Evolutionary conservation across 805 yeast genomes (phyloP), one percentile per base, ranked within the genome.

Genomic region (Cyberlindnera xishuangbannaensis): DNA sequence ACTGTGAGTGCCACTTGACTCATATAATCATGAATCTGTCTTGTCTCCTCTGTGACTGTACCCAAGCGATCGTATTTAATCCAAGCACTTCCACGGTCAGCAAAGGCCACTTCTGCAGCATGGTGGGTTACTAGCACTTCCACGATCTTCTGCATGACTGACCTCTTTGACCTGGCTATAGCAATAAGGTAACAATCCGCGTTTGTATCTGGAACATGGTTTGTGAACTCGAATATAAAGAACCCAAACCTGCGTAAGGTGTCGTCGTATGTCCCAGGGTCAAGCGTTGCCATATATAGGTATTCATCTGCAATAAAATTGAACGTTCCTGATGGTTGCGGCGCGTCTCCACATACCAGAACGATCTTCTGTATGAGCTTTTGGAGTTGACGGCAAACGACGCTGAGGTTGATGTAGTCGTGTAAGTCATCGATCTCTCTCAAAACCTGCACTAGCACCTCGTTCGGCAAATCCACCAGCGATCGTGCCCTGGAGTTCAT

Each of bases 381-480:
- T 18, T 45, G 48, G n/a, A 50, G 36, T 7, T 23, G 34, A 13
- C 28, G 33, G 29, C 50, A 47, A 9, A 47, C 50, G 4, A 7
- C 15, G 4, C 34, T 24, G 7, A 48, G 21, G 2, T 16, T 22
- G 30, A 43, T 26, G 30, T 36, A 42, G 15, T 33, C 41, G 26
- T 39, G 45, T 6, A 45, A 37, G 28, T 50, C 53, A 17, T 40
- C 46, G 6, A 47, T 8, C 2, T 35, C 29, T 7, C 20, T 19
- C 8, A 48, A 18, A 10, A 50, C 32, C 33, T 38, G 28, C 3
- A 33, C n/a, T 5, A 50, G 36, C 0, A 45, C 14, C 36, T 48
- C 55, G 14, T 28, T 33, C 18, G 55, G 55, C 6, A 50, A 43
- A 13, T 32, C 46, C 11, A 36, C 29, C 2, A 41, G 29, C 23